Conservation (phyloP, 306 rosid genomes). For the Mimosa pudica region DNA sequence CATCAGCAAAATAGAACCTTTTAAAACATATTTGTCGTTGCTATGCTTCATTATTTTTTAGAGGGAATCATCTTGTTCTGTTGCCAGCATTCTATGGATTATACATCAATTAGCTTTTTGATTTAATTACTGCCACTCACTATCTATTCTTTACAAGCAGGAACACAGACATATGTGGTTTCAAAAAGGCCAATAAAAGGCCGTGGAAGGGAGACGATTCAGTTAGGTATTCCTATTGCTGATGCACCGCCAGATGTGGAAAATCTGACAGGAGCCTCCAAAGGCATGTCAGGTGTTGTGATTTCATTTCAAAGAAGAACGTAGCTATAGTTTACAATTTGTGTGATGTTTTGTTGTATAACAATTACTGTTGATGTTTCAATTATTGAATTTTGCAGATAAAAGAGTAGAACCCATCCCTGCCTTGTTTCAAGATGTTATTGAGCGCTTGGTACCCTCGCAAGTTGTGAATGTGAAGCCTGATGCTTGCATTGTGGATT, state of each 20-base stretch:
- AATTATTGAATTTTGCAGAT: conserved; percentile 60
- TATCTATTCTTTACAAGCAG: conserved; percentile 37
- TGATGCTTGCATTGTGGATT: conserved; percentile 86
- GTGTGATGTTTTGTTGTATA: neutral
- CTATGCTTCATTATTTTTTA: neutral
- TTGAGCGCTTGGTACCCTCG: conserved; percentile 59
- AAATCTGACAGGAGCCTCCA: conserved; percentile 52
- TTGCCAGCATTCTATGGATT: conserved; percentile 4
- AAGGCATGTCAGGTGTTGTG: conserved; percentile 53
- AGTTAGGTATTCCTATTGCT: conserved; percentile 70
- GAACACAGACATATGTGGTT: conserved; percentile 64
- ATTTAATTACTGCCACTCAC: conserved; percentile 11
- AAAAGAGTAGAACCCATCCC: conserved; percentile 78
- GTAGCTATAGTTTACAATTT: conserved; percentile 14
- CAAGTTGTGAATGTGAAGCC: conserved; percentile 79
- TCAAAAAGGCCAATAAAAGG: conserved; percentile 81
- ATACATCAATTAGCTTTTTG: neutral
- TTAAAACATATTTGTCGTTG: neutral
- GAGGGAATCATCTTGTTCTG: neutral
- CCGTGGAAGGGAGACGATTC: conserved; percentile 85
- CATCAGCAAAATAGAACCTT: neutral
- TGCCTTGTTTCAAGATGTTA: conserved; percentile 69
- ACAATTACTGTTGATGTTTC: conserved; percentile 25
- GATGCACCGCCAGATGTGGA: conserved; percentile 69
- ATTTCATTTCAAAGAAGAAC: conserved; percentile 29